phyloP scores from a whole-genome alignment of 768 basidiomycete species.

The Sarcomyxa edulis region DNA sequence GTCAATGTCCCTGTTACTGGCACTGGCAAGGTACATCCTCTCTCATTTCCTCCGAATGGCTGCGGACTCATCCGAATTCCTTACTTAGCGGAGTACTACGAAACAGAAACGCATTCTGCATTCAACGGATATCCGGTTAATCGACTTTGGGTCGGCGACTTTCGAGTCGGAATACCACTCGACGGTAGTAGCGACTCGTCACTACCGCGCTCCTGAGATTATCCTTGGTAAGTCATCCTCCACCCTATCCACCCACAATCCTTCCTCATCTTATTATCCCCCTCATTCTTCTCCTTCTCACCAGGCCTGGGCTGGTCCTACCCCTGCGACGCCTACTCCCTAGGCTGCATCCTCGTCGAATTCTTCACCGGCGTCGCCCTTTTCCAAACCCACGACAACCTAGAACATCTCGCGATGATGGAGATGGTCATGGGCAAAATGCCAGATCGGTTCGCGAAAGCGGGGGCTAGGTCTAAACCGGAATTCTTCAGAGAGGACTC shows the following conservation, averaged over 20 bases:
- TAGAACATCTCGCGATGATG: slow-evolving; percentile 99
- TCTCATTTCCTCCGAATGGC: too few relatives aligned
- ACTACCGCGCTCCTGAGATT: slow-evolving; percentile 98
- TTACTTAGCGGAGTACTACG: too few relatives aligned
- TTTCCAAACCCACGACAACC: slow-evolving; percentile 99
- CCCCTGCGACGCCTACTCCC: slow-evolving; percentile 96
- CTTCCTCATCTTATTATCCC: background rate
- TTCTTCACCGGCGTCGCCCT: slow-evolving; percentile 96
- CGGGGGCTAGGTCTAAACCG: slow-evolving; percentile 74
- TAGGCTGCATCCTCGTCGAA: slow-evolving; percentile 98
- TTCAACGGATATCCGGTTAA: slow-evolving; percentile 89
- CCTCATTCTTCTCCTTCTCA: slow-evolving; percentile 12
- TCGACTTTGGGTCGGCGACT: slow-evolving; percentile 98
- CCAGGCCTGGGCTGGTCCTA: slow-evolving; percentile 96
- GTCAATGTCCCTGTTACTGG: slow-evolving; percentile 56
- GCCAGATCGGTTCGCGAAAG: slow-evolving; percentile 79
- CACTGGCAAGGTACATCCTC: slow-evolving; percentile 54
- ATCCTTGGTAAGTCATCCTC: slow-evolving; percentile 86
- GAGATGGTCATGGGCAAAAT: slow-evolving; percentile 99
- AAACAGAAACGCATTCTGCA: slow-evolving; percentile 74
- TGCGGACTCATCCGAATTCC: too few relatives aligned
- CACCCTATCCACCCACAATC: background rate
- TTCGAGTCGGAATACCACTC: slow-evolving; percentile 99
- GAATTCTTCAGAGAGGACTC: slow-evolving; percentile 89
- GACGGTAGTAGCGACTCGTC: slow-evolving; percentile 94